Percentiles rank a stretch among this genome's conserved stretches.
These are phyloP conservation scores for Angophora floribunda DNA, from an alignment of 345 rosid species.

Conservation along the genomic window DNA sequence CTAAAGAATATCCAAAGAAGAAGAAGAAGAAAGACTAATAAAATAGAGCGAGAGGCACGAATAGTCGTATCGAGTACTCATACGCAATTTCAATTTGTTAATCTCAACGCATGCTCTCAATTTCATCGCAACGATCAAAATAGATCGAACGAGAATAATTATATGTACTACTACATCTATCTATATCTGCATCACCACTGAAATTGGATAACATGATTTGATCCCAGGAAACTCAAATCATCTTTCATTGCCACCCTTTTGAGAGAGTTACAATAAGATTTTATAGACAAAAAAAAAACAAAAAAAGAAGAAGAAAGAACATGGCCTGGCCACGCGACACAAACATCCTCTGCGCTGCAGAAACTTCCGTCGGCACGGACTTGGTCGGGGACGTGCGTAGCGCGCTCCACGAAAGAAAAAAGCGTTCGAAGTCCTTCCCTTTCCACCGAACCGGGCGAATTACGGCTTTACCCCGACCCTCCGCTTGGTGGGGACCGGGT, in stretches of 20 bases:
- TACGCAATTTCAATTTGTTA: background rate
- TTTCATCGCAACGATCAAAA: background rate
- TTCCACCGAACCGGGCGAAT: background rate
- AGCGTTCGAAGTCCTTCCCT: background rate
- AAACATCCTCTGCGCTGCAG: background rate
- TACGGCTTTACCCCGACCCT: background rate
- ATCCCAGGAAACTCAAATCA: background rate
- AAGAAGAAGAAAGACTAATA: background rate
- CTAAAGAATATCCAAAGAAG: background rate
- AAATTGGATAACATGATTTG: background rate
- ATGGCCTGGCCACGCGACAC: background rate
- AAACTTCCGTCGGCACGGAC: background rate
- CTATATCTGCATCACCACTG: background rate
- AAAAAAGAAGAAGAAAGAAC: background rate
- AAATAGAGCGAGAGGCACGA: background rate
- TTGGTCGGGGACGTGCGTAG: background rate
- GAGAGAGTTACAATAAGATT: background rate
- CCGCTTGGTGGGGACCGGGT: conserved; percentile 1
- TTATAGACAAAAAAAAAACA: background rate
- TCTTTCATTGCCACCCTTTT: background rate
- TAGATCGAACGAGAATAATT: background rate
- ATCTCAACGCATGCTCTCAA: background rate
- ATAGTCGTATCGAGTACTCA: background rate
- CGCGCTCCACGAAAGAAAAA: background rate
- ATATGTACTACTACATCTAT: background rate